Base-by-base conservation (phyloP, 805 yeast genomes). In the Cyberlindnera xylosilytica region DNA sequence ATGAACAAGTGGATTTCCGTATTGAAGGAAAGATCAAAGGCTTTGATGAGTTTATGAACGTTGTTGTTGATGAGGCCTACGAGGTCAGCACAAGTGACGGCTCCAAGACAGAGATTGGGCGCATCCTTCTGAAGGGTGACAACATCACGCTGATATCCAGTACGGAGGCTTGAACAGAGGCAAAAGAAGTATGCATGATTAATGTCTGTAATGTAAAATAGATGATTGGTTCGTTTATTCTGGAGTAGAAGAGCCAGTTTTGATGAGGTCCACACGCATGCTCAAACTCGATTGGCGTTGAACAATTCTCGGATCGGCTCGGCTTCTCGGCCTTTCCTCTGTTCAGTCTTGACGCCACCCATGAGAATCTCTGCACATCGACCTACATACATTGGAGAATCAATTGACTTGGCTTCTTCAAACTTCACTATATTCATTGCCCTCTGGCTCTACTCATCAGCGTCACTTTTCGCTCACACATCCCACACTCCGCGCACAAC, bases 21-120 rank as follows among this genome's bases (percentile, higher is more conserved):
- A 76, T 91, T 23, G 86, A 84, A 53, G 99, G 99, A 1, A 77
- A 74, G 47, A 81, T 93, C 23, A 72, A 83, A 46, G 99, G 99
- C 1, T 91, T 95, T 64, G 99, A 93, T 63, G 99, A 95, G 67
- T 91, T 90, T 58, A 95, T 93, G 99, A 93, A 93, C 60, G 66
- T 81, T 15, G 84, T 80, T 4, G 64, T 81, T 18, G 81, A 76
- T 26, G 76, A 77, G 38, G 83, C 84, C 0, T 56, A 61, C 11
- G 96, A 95, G 54, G 69, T 91, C 6, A 69, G 73, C 39, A 59
- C 60, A n/a, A 74, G 73, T 29, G 79, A 79, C 1, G 71, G 73
- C 38, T 48, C 71, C 1, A 68, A 69, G 41, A 74, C 78, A 20
- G 64, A 66, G n/a, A 57, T 87, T 44, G 96, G 96, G 1, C 70